A percentile compares a stretch with the other conserved stretches of the same genome.
Evolutionary conservation across 192 early-diverging fungal species (phyloP).

Genomic region (Geranomyces michiganensis): DNA sequence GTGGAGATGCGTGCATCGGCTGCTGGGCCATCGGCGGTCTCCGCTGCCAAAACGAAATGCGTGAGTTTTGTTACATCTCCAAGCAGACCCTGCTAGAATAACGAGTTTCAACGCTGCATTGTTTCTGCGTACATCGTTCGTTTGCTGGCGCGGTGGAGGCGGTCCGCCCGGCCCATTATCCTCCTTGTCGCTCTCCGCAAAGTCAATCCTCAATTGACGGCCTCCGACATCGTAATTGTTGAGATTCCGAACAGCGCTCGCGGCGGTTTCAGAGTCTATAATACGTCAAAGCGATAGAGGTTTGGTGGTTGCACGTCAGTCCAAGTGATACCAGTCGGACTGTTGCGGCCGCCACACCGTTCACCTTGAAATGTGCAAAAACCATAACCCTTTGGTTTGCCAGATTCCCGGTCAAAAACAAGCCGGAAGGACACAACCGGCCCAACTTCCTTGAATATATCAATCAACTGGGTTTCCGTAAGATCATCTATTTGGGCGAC

Average conservation of each 20-base stretch:
- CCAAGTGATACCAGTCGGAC: no score
- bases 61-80: neutral
- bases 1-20: neutral
- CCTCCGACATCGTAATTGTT: constrained; percentile 90
- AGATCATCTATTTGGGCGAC: constrained; percentile 61
- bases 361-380: constrained; percentile 87
- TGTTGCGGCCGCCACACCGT: neutral
- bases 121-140: neutral
- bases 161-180: constrained; percentile 25
- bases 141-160: neutral
- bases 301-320: no score
- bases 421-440: constrained; percentile 69
- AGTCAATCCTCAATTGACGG: constrained; percentile 87
- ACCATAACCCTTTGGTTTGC: constrained; percentile 91
- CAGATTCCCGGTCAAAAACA: constrained; percentile 87
- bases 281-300: constrained; percentile 11
- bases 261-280: constrained; percentile 85
- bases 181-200: constrained; percentile 81
- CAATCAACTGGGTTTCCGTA: constrained; percentile 89
- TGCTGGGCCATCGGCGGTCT: constrained; percentile 13
- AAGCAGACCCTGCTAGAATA: neutral
- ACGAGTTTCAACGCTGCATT: neutral
- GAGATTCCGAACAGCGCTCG: constrained; percentile 91
- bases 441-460: constrained; percentile 92
- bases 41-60: neutral